Evolutionary conservation across 2,329 filamentous ascomycete genomes (phyloP), one percentile per base, ranked within the genome.

Genomic region (Aspergillus sp.): DNA sequence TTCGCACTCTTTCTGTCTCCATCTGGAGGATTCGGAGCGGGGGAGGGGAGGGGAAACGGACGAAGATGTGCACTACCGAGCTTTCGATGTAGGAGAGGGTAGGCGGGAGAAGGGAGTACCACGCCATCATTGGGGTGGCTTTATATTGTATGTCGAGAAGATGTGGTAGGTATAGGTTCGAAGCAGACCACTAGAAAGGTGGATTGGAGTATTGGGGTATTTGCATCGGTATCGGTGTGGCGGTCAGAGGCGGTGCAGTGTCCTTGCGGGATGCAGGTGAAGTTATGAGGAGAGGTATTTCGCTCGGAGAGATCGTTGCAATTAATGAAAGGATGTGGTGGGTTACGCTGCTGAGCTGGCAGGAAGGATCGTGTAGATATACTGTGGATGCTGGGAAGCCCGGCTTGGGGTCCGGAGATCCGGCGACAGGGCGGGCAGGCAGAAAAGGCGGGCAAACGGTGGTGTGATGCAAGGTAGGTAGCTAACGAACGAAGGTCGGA

Each of bases 71-170:
- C 49, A 83, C 83, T 59, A 86, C 77, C 86, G 86, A 89, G 54
- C 80, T 83, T 71, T 90, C 88, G 55, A 89, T 71, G 41, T 79
- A 78, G 44, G 78, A 81, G 57, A 88, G 78, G 59, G 82, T 78
- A 17, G 82, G 77, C 1, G 88, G 88, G 36, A 90, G 81, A 60
- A 90, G 83, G 2, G 87, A 89, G 64, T 87, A 86, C 80, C 85
- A 83, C 48, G 83, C 83, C 88, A 90, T 90, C 32, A n/a, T 32
- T 8, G 48, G 23, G 39, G n/a, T 32, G 3, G n/a, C 30, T 30
- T 38, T 21, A 15, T 30, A 21, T 51, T 21, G 44, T 15, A 36
- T 36, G 32, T 5, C n/a, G 13, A 19, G 8, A 3, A 6, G 21
- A 6, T 41, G 11, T 42, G 1, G 15, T n/a, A 15, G 8, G 41